Evolutionary conservation across 176 grass and related monocot species (phyloP), one percentile per base, ranked within the genome.

Genomic region (Rhynchospora breviuscula): DNA sequence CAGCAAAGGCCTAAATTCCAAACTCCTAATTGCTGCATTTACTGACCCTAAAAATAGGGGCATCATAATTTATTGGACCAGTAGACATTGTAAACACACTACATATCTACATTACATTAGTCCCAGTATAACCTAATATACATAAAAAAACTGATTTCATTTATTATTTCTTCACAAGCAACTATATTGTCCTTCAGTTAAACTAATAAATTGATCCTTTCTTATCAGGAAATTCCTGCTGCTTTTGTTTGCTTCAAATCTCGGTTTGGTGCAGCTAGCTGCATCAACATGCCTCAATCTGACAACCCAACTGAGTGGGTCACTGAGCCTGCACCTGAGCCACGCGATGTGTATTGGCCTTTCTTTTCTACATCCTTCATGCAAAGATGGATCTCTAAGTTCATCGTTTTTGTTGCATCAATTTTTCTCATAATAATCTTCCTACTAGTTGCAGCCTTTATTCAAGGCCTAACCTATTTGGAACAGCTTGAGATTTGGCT

Each of bases 381-480:
- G 82, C 83, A 95, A 89, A 93, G 85, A 91, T 92, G 93, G 96
- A 89, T 99, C 23, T 93, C 87, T n/a, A 99, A 99, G 78, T 88
- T 95, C 80, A 73, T 95, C 67, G 86, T 95, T 49, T 87, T 92
- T 89, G 81, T 87, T 79, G 92, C 93, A 87, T 93, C 93, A 57
- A 14, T 88, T 81, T 69, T 99, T 57, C 83, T 99, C 60, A 95
- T 99, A 86, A 84, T 95, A 48, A 76, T 92, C 25, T 99, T 95
- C 84, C 85, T 99, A 43, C 12, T 93, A 80, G 86, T 99, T 40
- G 85, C 86, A 52, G 45, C 72, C 79, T 90, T 99, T 95, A 88
- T 99, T 90, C 96, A 99, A 95, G 89, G 91, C 67, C 87, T 99
- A 62, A 99, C 89, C 18, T 89, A 93, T 85, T 59, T 99, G 93